A percentile compares a stretch with the other conserved stretches of the same genome.
These are phyloP conservation scores for Macadamia tetraphylla DNA, from an alignment of 164 flowering plant genomes.

Conservation along the genomic window DNA sequence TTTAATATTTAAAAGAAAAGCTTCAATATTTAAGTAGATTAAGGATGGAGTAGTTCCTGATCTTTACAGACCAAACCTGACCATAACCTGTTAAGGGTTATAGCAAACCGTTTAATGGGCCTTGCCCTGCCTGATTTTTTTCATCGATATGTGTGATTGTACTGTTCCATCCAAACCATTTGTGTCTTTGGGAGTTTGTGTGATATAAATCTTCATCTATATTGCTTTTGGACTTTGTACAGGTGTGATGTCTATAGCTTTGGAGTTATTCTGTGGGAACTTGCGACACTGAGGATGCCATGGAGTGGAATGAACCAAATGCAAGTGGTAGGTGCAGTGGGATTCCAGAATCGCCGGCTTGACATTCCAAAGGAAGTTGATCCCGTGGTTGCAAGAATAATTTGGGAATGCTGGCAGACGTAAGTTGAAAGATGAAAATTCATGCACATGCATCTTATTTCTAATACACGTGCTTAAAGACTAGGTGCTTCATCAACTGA, in stretches of 20 bases:
- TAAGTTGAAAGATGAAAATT: slow-evolving; percentile 26
- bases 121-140: too few species aligned
- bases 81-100: too few species aligned
- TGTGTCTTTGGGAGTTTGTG: too few species aligned
- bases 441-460: not conserved
- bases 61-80: too few species aligned
- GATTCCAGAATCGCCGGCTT: slow-evolving; percentile 87
- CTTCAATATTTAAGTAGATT: too few species aligned
- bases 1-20: too few species aligned
- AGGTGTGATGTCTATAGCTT: slow-evolving; percentile 99
- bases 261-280: slow-evolving; percentile 97
- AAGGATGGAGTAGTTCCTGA: too few species aligned
- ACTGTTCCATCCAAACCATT: too few species aligned
- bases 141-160: too few species aligned
- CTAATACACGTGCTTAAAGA: not conserved
- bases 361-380: slow-evolving; percentile 92
- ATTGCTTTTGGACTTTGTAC: slow-evolving; percentile 10
- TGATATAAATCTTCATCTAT: not conserved
- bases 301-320: slow-evolving; percentile 99
- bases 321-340: slow-evolving; percentile 99
- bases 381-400: slow-evolving; percentile 78
- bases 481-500: not conserved
- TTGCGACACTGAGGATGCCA: slow-evolving; percentile 88
- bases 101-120: too few species aligned
- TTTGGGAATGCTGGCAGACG: slow-evolving; percentile 96